Evolutionary conservation across 495 filamentous ascomycete genomes (phyloP), one percentile per base, ranked within the genome.

Genomic region (Haplographium delicatum): DNA sequence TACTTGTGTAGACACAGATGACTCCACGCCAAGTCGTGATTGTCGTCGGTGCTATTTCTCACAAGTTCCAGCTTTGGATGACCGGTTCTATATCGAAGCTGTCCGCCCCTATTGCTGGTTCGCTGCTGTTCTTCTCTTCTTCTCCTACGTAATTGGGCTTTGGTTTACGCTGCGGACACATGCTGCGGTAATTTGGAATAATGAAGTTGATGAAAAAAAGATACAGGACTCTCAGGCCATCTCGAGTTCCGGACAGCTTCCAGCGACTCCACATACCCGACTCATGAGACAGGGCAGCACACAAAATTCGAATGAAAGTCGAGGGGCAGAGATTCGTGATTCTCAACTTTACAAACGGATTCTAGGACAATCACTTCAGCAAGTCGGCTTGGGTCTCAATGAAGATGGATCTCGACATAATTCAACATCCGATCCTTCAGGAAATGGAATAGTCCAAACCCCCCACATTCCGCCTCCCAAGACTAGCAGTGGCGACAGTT

Each of bases 91-190:
- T 64, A 69, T 81, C 33, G 80, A 89, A 61, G 91, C 91, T 4
- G 91, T 99, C 15, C 83, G 86, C 44, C 94, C 93, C 6, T 99
- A 94, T 65, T 95, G 86, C 56, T 95, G 89, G 74, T 76, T 94
- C 53, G 83, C 86, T 4, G 88, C 93, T 27, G 64, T 84, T 15
- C 78, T 91, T 56, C 75, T 99, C 26, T 98, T 99, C 69, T 66
- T 96, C 16, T 90, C 89, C 0, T 99, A 99, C 64, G 72, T 93
- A 28, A 93, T 97, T 54, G 93, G 93, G 13, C 72, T 97, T 24
- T 89, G 90, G 83, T 99, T 99, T 65, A 99, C 93, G 4, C 78
- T 99, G 5, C 75, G 94, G 52, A 99, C 93, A 2, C 93, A 99
- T 64, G 93, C 93, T 4, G 91, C 93, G 15, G 83, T 95, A 26